Percentiles rank a stretch among this genome's conserved stretches.
phyloP scores from a whole-genome alignment of 352 stramenopile genomes.

The Pythium brassicae region DNA sequence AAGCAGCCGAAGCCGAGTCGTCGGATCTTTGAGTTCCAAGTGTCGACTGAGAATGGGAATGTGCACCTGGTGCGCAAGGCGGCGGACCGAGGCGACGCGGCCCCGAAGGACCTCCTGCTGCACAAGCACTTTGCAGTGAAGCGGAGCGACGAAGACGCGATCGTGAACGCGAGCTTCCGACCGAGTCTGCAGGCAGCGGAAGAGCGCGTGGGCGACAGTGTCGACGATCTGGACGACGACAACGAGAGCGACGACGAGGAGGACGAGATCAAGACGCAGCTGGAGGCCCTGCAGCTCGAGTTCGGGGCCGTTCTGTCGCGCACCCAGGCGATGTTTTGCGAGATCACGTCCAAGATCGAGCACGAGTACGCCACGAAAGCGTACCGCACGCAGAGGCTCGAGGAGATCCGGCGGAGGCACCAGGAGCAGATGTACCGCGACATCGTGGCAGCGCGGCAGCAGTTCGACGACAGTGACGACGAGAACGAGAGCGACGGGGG shows the following conservation, averaged over 20 bases:
- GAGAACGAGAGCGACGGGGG: conserved; percentile 18
- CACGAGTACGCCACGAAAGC: conserved; percentile 43
- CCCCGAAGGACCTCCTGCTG: conserved; percentile 38
- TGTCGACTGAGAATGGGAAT: conserved; percentile 35
- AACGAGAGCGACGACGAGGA: conserved; percentile 33
- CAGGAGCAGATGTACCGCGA: conserved; percentile 75
- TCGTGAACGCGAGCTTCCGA: conserved; percentile 39
- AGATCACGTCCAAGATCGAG: conserved; percentile 32
- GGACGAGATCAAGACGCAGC: conserved; percentile 45
- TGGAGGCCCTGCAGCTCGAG: conserved; percentile 40
- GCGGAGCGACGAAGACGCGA: conserved; percentile 19
- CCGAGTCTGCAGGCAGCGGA: conserved; percentile 29
- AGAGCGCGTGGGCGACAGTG: conserved; percentile 32
- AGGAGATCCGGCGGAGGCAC: conserved; percentile 49
- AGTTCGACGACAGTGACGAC: conserved; percentile 56
- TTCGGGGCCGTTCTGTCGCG: conserved; percentile 36
- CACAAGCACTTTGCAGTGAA: conserved; percentile 61
- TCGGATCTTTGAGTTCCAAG: conserved; percentile 34
- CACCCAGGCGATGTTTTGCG: conserved; percentile 35
- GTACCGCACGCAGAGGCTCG: conserved; percentile 40
- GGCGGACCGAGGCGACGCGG: neutral
- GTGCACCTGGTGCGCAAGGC: conserved; percentile 33
- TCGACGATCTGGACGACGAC: conserved; percentile 38
- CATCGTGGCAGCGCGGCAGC: conserved; percentile 26
- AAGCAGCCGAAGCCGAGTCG: conserved; percentile 12